Evolutionary conservation across 768 basidiomycete species (phyloP).

Genomic region (Crucibulum laeve): DNA sequence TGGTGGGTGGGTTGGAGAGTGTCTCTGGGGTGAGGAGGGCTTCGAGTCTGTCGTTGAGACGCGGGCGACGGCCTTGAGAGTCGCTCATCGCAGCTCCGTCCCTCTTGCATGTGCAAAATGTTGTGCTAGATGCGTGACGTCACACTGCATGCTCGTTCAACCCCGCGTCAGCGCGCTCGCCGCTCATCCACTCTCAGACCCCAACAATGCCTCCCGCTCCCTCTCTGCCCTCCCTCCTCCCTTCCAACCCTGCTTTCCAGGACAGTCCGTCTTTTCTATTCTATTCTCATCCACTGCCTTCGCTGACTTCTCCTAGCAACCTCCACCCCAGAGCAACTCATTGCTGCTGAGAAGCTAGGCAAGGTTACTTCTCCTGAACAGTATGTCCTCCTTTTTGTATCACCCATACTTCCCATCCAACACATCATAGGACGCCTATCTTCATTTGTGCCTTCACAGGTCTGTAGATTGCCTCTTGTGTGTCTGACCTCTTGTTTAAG

Average conservation of each 20-base stretch:
- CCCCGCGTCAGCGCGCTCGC: conserved; percentile 19
- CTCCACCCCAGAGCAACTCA: conserved; percentile 52
- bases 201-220: not conserved
- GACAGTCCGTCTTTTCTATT: conserved; percentile 35
- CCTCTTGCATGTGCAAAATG: no score
- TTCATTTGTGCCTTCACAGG: conserved; percentile 70
- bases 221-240: conserved; percentile 30
- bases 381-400: conserved; percentile 34
- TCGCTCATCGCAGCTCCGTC: conserved; percentile 2
- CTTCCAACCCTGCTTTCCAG: conserved; percentile 41
- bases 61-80: conserved; percentile 13
- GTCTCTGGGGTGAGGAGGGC: conserved; percentile 10
- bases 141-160: conserved; percentile 15
- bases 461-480: conserved; percentile 17
- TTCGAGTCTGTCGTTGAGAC: conserved; percentile 16
- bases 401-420: not conserved
- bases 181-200: not conserved
- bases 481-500: not conserved
- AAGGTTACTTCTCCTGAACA: conserved; percentile 63
- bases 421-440: conserved; percentile 60
- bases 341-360: conserved; percentile 38
- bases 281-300: not conserved
- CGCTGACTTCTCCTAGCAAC: conserved; percentile 28
- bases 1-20: not conserved
- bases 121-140: conserved; percentile 32